These are phyloP conservation scores for Starmerella lactis-condensi DNA, from an alignment of 805 yeast genomes.

Conservation along the genomic window DNA sequence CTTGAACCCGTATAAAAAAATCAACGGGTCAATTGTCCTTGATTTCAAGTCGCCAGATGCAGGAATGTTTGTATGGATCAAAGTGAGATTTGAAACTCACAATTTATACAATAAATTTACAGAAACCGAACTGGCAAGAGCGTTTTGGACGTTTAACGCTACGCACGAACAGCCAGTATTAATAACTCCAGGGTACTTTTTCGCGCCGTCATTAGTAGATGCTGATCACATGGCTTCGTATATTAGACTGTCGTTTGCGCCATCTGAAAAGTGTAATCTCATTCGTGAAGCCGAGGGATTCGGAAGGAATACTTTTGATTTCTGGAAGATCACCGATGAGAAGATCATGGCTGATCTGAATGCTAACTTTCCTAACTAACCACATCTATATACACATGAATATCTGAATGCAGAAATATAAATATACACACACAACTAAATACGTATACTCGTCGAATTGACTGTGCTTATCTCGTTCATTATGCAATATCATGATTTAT, in stretches of 20 bases:
- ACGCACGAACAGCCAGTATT: constrained; percentile 15
- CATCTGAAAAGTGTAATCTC: constrained; percentile 11
- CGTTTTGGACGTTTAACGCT: constrained; percentile 17
- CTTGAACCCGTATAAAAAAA: constrained; percentile 23
- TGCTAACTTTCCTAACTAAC: constrained; percentile 12
- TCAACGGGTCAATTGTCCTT: constrained; percentile 22
- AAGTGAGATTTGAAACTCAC: constrained; percentile 58
- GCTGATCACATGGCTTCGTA: constrained; percentile 15
- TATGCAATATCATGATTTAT: too few species aligned
- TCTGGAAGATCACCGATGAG: constrained; percentile 12
- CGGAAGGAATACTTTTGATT: constrained; percentile 12
- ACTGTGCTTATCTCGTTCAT: too few species aligned
- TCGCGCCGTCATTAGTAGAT: constrained; percentile 13
- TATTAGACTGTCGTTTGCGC: constrained; percentile 17
- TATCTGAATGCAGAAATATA: too few species aligned
- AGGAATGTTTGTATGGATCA: constrained; percentile 71
- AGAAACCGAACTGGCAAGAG: constrained; percentile 11
- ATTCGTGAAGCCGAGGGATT: constrained; percentile 9
- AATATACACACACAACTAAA: too few species aligned
- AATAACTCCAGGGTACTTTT: constrained; percentile 18
- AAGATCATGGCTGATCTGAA: constrained; percentile 4
- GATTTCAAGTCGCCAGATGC: constrained; percentile 37
- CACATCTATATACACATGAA: too few species aligned
- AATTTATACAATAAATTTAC: constrained; percentile 10
- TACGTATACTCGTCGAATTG: too few species aligned